phyloP scores from a whole-genome alignment of 1,139 yeast species.

The Candida neerlandica region DNA sequence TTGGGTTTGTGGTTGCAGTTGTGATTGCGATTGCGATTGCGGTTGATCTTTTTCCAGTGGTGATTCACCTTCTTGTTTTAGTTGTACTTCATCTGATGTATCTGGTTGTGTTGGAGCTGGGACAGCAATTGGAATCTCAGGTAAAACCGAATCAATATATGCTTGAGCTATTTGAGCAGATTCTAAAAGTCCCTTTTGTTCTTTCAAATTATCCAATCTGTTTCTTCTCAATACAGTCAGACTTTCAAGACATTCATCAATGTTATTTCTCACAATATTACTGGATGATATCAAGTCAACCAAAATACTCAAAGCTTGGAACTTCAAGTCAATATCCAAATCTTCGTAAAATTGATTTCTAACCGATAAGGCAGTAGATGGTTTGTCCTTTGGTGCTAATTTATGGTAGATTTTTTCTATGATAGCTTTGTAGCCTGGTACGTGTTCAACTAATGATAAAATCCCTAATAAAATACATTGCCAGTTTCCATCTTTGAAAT shows the following conservation, averaged over 20 bases:
- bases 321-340: conserved; percentile 51
- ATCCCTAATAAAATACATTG: conserved; percentile 75
- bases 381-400: conserved; percentile 58
- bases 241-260: conserved; percentile 71
- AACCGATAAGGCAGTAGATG: conserved; percentile 54
- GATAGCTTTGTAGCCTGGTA: conserved; percentile 52
- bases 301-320: conserved; percentile 56
- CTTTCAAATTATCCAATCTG: conserved; percentile 67
- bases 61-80: conserved; percentile 1
- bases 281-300: conserved; percentile 62
- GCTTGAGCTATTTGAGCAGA: conserved; percentile 49
- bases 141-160: conserved; percentile 26
- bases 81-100: neutral
- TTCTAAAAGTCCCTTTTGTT: conserved; percentile 53
- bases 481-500: conserved; percentile 87
- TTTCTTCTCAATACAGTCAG: conserved; percentile 66
- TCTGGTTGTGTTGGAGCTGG: neutral
- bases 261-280: conserved; percentile 57
- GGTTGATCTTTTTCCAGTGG: conserved; percentile 1
- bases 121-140: neutral
- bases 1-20: conserved; percentile 21
- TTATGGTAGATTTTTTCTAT: conserved; percentile 50
- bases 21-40: conserved; percentile 2
- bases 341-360: conserved; percentile 50
- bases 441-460: conserved; percentile 59